Evolutionary conservation across 495 filamentous ascomycete genomes (phyloP).

Genomic region (Amorphotheca resinae): DNA sequence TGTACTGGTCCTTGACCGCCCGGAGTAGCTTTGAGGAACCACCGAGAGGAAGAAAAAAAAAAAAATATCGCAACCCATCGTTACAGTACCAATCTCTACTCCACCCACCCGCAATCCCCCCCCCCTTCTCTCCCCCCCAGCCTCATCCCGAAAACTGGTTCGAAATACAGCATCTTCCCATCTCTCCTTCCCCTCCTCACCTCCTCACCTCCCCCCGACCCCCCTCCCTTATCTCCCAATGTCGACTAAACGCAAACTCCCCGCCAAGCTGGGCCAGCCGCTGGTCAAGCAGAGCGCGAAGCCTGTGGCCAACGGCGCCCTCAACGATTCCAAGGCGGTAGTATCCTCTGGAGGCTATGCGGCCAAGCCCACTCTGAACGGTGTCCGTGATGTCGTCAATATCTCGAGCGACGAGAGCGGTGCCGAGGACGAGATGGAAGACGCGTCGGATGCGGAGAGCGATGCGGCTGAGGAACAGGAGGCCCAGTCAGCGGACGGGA

Average conservation of each 20-base stretch:
- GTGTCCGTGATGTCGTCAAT: slow-evolving; percentile 31
- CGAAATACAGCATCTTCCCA: too few relatives aligned
- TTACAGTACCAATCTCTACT: too few relatives aligned
- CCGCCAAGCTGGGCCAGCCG: slow-evolving; percentile 34
- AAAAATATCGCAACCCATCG: too few relatives aligned
- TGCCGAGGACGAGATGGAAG: slow-evolving; percentile 31
- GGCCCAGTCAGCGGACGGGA: slow-evolving; percentile 20
- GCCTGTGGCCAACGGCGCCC: slow-evolving; percentile 41
- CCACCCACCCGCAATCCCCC: too few relatives aligned
- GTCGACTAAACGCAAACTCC: slow-evolving; percentile 41
- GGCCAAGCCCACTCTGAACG: slow-evolving; percentile 15
- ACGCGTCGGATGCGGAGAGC: slow-evolving; percentile 22
- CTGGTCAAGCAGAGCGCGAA: slow-evolving; percentile 47
- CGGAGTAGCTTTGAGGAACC: too few relatives aligned
- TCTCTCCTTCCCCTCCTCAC: too few relatives aligned
- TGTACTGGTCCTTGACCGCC: too few relatives aligned
- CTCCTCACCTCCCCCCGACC: too few relatives aligned
- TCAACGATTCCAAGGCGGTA: slow-evolving; percentile 64
- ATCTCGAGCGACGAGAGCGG: slow-evolving; percentile 44
- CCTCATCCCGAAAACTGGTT: too few relatives aligned
- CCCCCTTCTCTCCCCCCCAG: too few relatives aligned
- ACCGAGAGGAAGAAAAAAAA: too few relatives aligned
- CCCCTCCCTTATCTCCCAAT: slow-evolving; percentile 19
- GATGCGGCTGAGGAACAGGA: slow-evolving; percentile 29
- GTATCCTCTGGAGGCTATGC: slow-evolving; percentile 33